Percentiles rank a stretch among this genome's conserved stretches.
phyloP scores from a whole-genome alignment of 306 rosid species.

The Inga laurina region DNA sequence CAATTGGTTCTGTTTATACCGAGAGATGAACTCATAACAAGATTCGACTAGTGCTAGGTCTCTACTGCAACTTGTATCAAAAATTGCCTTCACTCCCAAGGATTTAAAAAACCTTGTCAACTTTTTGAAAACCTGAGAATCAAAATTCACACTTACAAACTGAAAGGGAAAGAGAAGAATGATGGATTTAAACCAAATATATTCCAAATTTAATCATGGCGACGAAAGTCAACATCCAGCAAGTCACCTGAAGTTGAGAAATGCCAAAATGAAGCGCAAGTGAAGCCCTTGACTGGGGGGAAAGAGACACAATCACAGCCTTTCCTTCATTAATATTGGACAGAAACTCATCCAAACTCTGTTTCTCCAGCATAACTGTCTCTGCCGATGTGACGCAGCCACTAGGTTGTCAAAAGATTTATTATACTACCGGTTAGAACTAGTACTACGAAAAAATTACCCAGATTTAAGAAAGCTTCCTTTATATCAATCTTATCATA shows the following conservation, averaged over 20 bases:
- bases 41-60: conserved; percentile 85
- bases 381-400: conserved; percentile 96
- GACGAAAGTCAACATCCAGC: conserved; percentile 9
- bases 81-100: conserved; percentile 84
- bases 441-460: neutral
- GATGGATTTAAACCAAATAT: neutral
- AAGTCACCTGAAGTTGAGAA: conserved; percentile 73
- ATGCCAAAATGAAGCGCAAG: conserved; percentile 86
- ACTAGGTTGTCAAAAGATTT: conserved; percentile 54
- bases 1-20: conserved; percentile 63
- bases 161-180: conserved; percentile 5
- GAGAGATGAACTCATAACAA: conserved; percentile 75
- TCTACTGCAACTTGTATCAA: conserved; percentile 92
- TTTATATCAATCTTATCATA: neutral
- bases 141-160: conserved; percentile 13
- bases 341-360: conserved; percentile 93
- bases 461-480: neutral
- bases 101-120: conserved; percentile 82
- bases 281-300: conserved; percentile 97
- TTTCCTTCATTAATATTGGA: conserved; percentile 64
- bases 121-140: conserved; percentile 71
- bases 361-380: conserved; percentile 95
- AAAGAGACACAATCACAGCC: conserved; percentile 73
- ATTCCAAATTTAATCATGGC: conserved; percentile 3
- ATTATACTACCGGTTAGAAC: conserved; percentile 8